These are phyloP conservation scores for Aciculoconidium aculeatum DNA, from an alignment of 805 yeast genomes.

Conservation along the genomic window DNA sequence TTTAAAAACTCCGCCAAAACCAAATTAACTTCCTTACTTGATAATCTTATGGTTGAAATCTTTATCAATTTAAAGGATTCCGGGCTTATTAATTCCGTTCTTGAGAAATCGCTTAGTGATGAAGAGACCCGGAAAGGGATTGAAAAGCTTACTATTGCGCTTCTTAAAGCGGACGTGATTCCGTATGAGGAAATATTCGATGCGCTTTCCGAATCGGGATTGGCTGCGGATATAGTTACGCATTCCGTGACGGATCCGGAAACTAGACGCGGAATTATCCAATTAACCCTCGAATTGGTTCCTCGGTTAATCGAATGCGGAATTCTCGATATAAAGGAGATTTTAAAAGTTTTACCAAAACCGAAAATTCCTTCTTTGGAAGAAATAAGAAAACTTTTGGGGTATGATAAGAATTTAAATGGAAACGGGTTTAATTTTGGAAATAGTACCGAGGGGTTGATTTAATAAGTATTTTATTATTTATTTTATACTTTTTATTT, in stretches of 20 bases:
- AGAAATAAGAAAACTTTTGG: conserved; percentile 4
- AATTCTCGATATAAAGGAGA: not conserved
- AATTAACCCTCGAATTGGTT: conserved; percentile 18
- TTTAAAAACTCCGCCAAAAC: too few species aligned
- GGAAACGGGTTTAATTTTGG: too few species aligned
- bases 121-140: conserved; percentile 20
- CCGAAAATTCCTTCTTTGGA: conserved; percentile 1
- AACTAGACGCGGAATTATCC: conserved; percentile 21
- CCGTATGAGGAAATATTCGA: conserved; percentile 26
- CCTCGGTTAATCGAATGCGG: conserved; percentile 7
- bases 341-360: conserved; percentile 2
- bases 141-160: conserved; percentile 18
- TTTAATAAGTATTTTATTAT: too few species aligned
- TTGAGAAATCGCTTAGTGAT: conserved; percentile 24
- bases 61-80: conserved; percentile 23
- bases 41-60: conserved; percentile 14
- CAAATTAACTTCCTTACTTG: too few species aligned
- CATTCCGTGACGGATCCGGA: conserved; percentile 23
- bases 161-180: conserved; percentile 23
- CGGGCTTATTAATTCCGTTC: conserved; percentile 22
- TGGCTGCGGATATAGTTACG: conserved; percentile 23
- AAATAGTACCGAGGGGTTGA: too few species aligned
- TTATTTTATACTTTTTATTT: too few species aligned
- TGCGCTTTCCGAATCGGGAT: conserved; percentile 25
- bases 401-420: too few species aligned